Conservation (phyloP, 164 flowering plant genomes). For the Buxus sempervirens region DNA sequence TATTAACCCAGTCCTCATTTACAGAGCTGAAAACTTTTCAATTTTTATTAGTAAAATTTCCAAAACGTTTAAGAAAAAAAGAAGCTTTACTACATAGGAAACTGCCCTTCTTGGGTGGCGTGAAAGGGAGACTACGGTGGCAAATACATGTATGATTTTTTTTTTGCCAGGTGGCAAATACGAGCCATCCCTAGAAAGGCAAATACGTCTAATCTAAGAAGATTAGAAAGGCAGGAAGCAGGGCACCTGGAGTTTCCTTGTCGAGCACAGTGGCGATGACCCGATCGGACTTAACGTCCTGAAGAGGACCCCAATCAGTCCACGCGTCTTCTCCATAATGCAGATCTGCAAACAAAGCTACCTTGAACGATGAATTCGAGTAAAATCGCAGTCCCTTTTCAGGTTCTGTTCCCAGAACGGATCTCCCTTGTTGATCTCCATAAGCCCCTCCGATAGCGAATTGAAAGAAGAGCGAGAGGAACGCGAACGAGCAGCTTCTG, state of each 20-base stretch:
- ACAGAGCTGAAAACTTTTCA: no score
- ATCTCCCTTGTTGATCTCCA: background rate
- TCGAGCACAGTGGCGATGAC: constrained; percentile 74
- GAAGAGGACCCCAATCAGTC: constrained; percentile 88
- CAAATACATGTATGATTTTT: no score
- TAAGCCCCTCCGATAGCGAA: constrained; percentile 3
- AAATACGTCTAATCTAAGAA: background rate
- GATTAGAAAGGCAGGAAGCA: background rate
- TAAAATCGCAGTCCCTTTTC: constrained; percentile 19
- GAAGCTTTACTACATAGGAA: no score
- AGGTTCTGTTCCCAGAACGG: constrained; percentile 1
- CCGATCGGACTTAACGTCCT: constrained; percentile 51
- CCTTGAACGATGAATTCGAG: constrained; percentile 44
- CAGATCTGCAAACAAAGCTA: constrained; percentile 79
- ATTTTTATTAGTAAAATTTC: no score
- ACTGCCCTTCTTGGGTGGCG: no score
- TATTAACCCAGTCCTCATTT: no score
- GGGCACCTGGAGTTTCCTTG: constrained; percentile 64
- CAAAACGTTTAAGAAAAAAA: no score
- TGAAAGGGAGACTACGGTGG: no score
- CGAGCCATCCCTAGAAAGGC: no score
- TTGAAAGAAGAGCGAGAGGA: constrained; percentile 1
- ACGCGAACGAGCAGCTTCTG: background rate
- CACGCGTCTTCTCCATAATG: constrained; percentile 84
- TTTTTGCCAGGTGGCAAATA: no score